Percentiles rank a stretch among this genome's conserved stretches.
Evolutionary conservation across 1,139 yeast species (phyloP).

Genomic region (Arxiozyma slooffiae): DNA sequence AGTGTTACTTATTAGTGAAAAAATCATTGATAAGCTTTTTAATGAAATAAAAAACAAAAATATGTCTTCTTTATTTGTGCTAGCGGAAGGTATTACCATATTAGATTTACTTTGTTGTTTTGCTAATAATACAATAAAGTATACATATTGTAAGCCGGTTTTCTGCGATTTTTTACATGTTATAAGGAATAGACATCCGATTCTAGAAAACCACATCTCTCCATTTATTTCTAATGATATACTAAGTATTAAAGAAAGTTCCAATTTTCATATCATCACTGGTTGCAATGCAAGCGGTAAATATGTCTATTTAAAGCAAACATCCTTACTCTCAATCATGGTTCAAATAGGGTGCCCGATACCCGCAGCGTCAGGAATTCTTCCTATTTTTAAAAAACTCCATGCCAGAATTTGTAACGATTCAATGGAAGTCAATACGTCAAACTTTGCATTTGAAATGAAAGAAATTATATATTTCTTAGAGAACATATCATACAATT

Average conservation of each 20-base stretch:
- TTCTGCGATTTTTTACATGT: slow-evolving; percentile 30
- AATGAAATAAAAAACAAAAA: slow-evolving; percentile 22
- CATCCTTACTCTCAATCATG: slow-evolving; percentile 35
- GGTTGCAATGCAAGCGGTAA: slow-evolving; percentile 45
- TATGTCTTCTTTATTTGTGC: slow-evolving; percentile 35
- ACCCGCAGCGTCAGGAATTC: slow-evolving; percentile 36
- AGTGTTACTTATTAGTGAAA: slow-evolving; percentile 36
- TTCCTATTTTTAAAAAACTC: slow-evolving; percentile 33
- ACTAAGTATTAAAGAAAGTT: slow-evolving; percentile 30
- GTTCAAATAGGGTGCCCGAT: slow-evolving; percentile 40
- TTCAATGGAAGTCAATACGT: slow-evolving; percentile 30
- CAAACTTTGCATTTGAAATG: slow-evolving; percentile 40
- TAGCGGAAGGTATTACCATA: slow-evolving; percentile 38
- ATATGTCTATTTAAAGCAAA: slow-evolving; percentile 37
- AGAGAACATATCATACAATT: slow-evolving; percentile 27
- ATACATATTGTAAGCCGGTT: slow-evolving; percentile 32
- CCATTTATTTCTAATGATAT: slow-evolving; percentile 36
- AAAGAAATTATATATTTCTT: slow-evolving; percentile 37
- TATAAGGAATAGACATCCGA: slow-evolving; percentile 36
- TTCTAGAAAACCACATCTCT: slow-evolving; percentile 29
- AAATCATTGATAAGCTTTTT: slow-evolving; percentile 31
- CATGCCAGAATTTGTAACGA: slow-evolving; percentile 36
- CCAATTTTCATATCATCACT: slow-evolving; percentile 37
- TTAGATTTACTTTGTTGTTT: slow-evolving; percentile 37
- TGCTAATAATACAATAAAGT: slow-evolving; percentile 26